Evolutionary conservation across 2,329 filamentous ascomycete genomes (phyloP).

Genomic region (Dactylellina leptospora): DNA sequence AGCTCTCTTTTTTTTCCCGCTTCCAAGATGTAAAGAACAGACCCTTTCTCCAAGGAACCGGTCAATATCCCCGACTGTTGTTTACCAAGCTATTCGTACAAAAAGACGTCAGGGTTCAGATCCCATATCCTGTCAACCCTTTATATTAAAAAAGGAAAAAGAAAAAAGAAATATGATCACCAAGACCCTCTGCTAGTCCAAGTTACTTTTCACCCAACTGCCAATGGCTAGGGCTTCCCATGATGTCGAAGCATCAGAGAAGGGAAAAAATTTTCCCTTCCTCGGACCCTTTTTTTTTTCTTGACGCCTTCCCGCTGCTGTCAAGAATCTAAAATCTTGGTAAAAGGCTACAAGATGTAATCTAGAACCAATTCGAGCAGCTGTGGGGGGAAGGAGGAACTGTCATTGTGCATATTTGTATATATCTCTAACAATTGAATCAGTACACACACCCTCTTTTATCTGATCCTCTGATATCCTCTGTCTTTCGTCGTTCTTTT

Average conservation of each 20-base stretch:
- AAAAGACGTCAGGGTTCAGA: conserved; percentile 44
- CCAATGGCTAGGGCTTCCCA: conserved; percentile 17
- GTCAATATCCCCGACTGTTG: conserved; percentile 26
- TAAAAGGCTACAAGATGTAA: not conserved
- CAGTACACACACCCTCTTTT: conserved; percentile 20
- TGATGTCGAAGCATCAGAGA: conserved; percentile 23
- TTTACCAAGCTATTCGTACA: conserved; percentile 9
- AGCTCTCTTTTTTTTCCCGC: conserved; percentile 20
- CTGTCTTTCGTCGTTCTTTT: conserved; percentile 14
- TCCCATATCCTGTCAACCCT: conserved; percentile 1
- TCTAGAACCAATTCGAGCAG: not conserved
- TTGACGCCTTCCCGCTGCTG: conserved; percentile 32
- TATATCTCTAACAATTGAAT: conserved; percentile 39
- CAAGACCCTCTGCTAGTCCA: conserved; percentile 1
- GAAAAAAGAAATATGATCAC: conserved; percentile 11
- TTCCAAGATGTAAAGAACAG: conserved; percentile 19
- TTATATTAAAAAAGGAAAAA: conserved; percentile 1
- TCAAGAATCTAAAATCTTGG: conserved; percentile 10
- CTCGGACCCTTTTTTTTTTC: not conserved
- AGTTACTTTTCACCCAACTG: conserved; percentile 29
- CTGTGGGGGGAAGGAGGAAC: no score
- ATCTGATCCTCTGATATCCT: conserved; percentile 49
- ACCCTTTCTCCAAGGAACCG: not conserved
- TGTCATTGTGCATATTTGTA: conserved; percentile 15
- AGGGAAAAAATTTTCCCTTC: conserved; percentile 28